phyloP scores from a whole-genome alignment of 495 filamentous ascomycete genomes.

The Penicillium paxilli region DNA sequence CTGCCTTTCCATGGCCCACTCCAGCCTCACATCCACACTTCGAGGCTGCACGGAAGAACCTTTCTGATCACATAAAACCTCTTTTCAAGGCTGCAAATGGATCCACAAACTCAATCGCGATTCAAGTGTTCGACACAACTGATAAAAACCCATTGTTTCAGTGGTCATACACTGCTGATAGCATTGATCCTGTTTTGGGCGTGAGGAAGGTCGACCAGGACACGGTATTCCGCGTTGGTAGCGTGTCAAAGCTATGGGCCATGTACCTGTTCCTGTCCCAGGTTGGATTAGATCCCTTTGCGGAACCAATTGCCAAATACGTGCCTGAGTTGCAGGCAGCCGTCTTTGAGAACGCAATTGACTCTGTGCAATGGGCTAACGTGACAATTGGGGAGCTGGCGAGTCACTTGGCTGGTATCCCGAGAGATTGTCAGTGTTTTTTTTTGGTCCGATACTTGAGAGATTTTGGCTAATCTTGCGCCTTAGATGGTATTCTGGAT shows the following conservation, averaged over 20 bases:
- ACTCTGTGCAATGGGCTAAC: slow-evolving; percentile 50
- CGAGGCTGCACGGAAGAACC: neutral
- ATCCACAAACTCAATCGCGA: slow-evolving; percentile 4
- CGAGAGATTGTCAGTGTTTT: slow-evolving; percentile 48
- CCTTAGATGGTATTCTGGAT: slow-evolving; percentile 23
- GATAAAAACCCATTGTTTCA: slow-evolving; percentile 1
- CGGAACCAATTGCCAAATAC: slow-evolving; percentile 45
- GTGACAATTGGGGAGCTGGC: slow-evolving; percentile 55
- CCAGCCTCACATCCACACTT: neutral
- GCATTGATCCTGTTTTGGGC: slow-evolving; percentile 10
- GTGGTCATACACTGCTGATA: slow-evolving; percentile 1
- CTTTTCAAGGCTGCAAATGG: slow-evolving; percentile 2
- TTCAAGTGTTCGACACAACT: slow-evolving; percentile 9
- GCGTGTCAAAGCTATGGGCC: slow-evolving; percentile 50
- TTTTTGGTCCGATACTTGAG: slow-evolving; percentile 19
- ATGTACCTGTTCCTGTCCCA: slow-evolving; percentile 48
- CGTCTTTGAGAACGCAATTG: slow-evolving; percentile 29
- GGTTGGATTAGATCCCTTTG: slow-evolving; percentile 41
- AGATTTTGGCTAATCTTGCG: neutral
- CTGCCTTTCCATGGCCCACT: slow-evolving; percentile 7
- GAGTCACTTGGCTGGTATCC: slow-evolving; percentile 52
- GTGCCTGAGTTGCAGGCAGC: slow-evolving; percentile 50
- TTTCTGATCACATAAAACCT: slow-evolving; percentile 1
- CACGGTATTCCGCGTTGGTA: slow-evolving; percentile 53
- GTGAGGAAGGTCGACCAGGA: slow-evolving; percentile 34